Evolutionary conservation across 768 basidiomycete species (phyloP), one percentile per base, ranked within the genome.

Genomic region (Agrocybe chaxingu): DNA sequence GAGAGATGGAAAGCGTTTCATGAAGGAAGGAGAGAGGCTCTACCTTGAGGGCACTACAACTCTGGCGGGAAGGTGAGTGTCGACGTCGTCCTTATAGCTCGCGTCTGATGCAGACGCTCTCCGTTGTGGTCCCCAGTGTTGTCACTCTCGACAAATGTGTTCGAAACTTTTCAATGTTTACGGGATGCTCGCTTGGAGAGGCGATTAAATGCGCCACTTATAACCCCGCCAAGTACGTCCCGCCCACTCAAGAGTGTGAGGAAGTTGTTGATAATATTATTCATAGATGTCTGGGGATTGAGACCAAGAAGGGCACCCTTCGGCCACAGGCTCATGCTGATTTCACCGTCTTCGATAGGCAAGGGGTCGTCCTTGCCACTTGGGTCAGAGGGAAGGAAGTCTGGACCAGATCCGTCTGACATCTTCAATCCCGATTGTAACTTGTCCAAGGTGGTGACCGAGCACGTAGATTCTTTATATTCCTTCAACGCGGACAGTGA

Each of bases 291-390:
- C 77, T 96, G 13, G 83, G 87, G 12, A 87, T 91, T 48, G 85
- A 88, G 65, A 70, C 83, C 50, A 80, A 70, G 57, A 96, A 94
- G 69, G 92, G 93, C 18, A 87, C 87, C 13, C 71, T 95, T 18
- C 78, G 85, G 42, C 70, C 87, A 1, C 92, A 89, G n/a, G 89
- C 84, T 30, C 88, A 94, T 63, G 93, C 92, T 7, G 93, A 96
- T 68, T 69, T 96, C 34, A 80, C 85, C 35, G 81, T 94, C 24
- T 77, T 93, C 41, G 84, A 89, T 61, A 72, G 76, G 49, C 72
- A 77, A 42, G 89, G 90, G 3, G 70, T 74, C 42, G 82, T 88
- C 11, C 66, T 84, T 33, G 79, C 77, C 53, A 89, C 88, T 9
- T 91, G 88, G 88, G 83, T 93, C 13, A 79, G 71, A 56, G 92